phyloP scores from a whole-genome alignment of 2,329 filamentous ascomycete species.

The Colletotrichum sp. region DNA sequence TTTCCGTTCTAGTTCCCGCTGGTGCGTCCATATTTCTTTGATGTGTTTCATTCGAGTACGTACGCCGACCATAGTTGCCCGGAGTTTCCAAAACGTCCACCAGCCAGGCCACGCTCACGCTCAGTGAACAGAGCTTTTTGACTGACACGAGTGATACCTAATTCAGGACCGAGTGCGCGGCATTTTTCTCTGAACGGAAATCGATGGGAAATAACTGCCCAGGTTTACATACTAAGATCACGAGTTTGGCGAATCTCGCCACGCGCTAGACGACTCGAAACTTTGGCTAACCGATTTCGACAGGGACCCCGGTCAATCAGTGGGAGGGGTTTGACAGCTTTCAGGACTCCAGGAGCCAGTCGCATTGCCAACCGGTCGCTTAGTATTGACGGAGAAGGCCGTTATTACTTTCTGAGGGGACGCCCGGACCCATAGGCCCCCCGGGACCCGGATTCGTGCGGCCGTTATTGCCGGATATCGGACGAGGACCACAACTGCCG shows the following conservation, averaged over 20 bases:
- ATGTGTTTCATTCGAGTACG: not conserved
- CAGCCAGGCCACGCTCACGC: not conserved
- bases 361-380: not conserved
- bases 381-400: not conserved
- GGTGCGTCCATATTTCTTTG: not conserved
- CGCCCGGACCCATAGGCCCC: constrained; percentile 3
- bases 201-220: not conserved
- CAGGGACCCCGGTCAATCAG: not conserved
- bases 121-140: not conserved
- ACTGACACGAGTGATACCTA: not conserved
- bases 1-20: not conserved
- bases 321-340: not conserved
- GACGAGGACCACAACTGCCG: constrained; percentile 5
- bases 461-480: not conserved
- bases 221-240: not conserved
- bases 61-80: not conserved
- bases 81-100: not conserved
- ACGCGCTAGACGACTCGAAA: not conserved
- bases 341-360: not conserved
- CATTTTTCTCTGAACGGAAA: not conserved
- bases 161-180: not conserved
- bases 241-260: not conserved
- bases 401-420: not conserved
- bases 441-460: not conserved
- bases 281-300: not conserved